A percentile compares a stretch with the other conserved stretches of the same genome.
Conservation (phyloP, 2,329 filamentous ascomycete genomes). For the Rutstroemia sydowiana region DNA sequence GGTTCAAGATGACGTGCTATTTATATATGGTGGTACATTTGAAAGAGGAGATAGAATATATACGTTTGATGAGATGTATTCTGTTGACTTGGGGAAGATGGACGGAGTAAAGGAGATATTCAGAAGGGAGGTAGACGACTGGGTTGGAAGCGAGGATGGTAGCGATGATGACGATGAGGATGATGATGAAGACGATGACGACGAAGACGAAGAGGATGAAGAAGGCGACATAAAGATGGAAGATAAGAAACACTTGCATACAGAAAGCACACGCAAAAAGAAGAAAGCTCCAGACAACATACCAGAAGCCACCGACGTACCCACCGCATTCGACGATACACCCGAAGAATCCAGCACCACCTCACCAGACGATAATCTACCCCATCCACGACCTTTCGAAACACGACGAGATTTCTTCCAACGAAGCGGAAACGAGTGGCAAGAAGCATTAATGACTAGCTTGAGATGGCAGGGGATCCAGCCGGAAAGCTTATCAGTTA, state of each 20-base stretch:
- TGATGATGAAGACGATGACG: constrained; percentile 41
- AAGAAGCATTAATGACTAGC: constrained; percentile 72
- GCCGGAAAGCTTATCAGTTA: constrained; percentile 64
- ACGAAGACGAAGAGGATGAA: constrained; percentile 38
- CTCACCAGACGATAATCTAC: constrained; percentile 26
- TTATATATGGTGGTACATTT: constrained; percentile 91
- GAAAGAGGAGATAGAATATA: constrained; percentile 93
- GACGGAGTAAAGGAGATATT: constrained; percentile 92
- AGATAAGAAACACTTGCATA: constrained; percentile 29
- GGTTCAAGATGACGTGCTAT: constrained; percentile 86
- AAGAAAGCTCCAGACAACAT: not conserved
- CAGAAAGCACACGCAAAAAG: constrained; percentile 42
- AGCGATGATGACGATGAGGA: constrained; percentile 45
- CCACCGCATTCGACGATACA: constrained; percentile 47
- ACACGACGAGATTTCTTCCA: constrained; percentile 85
- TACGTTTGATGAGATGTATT: constrained; percentile 92
- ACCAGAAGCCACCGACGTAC: constrained; percentile 24
- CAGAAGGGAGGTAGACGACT: constrained; percentile 76
- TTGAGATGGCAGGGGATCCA: constrained; percentile 61
- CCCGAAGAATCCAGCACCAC: constrained; percentile 20
- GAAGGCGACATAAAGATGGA: constrained; percentile 37
- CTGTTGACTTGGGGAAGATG: constrained; percentile 87
- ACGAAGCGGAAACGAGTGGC: constrained; percentile 83
- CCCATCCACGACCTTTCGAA: constrained; percentile 56
- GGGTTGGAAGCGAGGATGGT: constrained; percentile 60